Conservation (phyloP, 257 asterid genomes). For the Primulina tabacum region DNA sequence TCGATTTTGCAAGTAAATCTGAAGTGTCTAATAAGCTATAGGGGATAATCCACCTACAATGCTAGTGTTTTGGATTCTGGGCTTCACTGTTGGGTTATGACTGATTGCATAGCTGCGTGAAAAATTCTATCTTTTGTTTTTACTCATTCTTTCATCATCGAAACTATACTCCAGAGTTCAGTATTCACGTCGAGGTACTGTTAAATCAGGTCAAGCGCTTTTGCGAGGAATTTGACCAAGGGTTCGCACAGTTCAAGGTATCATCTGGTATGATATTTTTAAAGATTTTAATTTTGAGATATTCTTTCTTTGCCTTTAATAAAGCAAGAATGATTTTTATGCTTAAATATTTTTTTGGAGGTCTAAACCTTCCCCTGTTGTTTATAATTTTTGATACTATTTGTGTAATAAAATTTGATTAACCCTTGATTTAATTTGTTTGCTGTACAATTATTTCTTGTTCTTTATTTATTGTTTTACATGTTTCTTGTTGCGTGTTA, state of each 20-base stretch:
- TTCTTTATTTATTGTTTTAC: slow-evolving; percentile 20
- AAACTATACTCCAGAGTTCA: not conserved
- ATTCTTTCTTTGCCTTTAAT: slow-evolving; percentile 7
- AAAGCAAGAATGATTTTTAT: slow-evolving; percentile 11
- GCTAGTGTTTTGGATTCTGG: too few species aligned
- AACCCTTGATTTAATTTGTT: slow-evolving; percentile 2
- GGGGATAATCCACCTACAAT: too few species aligned
- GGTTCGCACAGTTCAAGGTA: slow-evolving; percentile 69
- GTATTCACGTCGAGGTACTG: slow-evolving; percentile 19
- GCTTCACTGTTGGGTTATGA: too few species aligned
- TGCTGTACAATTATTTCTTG: slow-evolving; percentile 4
- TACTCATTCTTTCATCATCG: slow-evolving; percentile 2
- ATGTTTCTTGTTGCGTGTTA: slow-evolving; percentile 1
- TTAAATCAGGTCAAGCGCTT: slow-evolving; percentile 59
- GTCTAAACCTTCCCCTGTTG: not conserved
- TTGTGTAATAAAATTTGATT: not conserved
- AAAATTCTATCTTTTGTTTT: not conserved
- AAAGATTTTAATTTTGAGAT: slow-evolving; percentile 7
- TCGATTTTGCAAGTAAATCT: too few species aligned
- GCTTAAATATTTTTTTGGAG: slow-evolving; percentile 14
- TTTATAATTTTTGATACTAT: not conserved
- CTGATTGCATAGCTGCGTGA: not conserved
- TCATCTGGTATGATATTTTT: slow-evolving; percentile 76
- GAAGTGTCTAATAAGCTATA: too few species aligned
- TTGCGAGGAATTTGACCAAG: slow-evolving; percentile 66